Base-by-base conservation (phyloP, 371 early-diverging fungal species). In the Haplosporangium sp. region DNA sequence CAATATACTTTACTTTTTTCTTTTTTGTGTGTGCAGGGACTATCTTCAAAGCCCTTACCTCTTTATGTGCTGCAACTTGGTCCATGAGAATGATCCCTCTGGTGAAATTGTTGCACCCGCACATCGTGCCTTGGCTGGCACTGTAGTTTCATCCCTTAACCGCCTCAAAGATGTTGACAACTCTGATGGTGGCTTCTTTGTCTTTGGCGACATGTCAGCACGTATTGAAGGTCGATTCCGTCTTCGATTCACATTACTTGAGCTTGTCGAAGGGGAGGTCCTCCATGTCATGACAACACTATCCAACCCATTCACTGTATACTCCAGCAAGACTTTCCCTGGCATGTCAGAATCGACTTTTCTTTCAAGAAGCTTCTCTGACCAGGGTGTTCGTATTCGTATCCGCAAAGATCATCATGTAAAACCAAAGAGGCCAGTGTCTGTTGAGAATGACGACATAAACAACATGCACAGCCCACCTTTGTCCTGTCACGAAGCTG, bases 381-480 rank as follows among this genome's bases (percentile, higher is more conserved):
- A 97, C 68, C 98, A 98, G 78, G 98, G 98, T 0, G 85, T 98
- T 15, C 96, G 96, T 74, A 96, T 98, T 62, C 92, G 98, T n/a
- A 95, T 98, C 62, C 89, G 97, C 52, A 92, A 91, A 67, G 92
- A 91, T 53, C 81, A 79, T 27, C 81, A 79, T n/a, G 72, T 79
- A 69, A 79, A 79, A 66, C 81, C 81, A 50, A 79, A 79, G 47
- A 58, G 61, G 40, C 40, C 74, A 44, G 7, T 67, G 6, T 53
- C 69, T 7, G 37, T 4, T 3, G 77, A 72, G 2, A 40, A 27
- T 27, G 27, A 27, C 27, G 27, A 57, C 17, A 27, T 20, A 27
- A 70, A 64, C 20, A 44, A 20, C 9, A 68, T 74, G 69, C 72
- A 79, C 56, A 79, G 81, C 75, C 75, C 79, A 4, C 68, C 71